phyloP scores from a whole-genome alignment of 352 stramenopile species.

The Phytophthora multivora region DNA sequence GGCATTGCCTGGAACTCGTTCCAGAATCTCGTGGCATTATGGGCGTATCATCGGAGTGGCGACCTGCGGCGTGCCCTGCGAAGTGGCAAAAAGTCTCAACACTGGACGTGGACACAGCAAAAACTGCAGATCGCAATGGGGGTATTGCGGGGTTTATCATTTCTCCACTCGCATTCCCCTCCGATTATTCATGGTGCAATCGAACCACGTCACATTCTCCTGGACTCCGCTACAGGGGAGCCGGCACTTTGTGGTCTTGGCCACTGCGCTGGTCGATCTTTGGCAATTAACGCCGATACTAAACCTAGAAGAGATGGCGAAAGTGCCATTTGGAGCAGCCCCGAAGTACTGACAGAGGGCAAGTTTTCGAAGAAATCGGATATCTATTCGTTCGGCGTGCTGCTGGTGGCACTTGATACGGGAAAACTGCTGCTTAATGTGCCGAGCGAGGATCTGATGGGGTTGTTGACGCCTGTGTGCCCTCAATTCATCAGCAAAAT shows the following conservation, averaged over 20 bases:
- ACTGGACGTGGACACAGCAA: conserved; percentile 50
- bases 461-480: conserved; percentile 38
- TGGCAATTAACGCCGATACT: conserved; percentile 17
- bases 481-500: conserved; percentile 47
- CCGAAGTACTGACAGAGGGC: conserved; percentile 48
- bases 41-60: conserved; percentile 49
- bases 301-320: conserved; percentile 27
- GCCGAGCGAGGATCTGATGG: conserved; percentile 33
- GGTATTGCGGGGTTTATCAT: conserved; percentile 45
- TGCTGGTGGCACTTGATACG: conserved; percentile 65
- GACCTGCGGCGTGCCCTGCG: conserved; percentile 41
- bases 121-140: conserved; percentile 59
- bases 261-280: conserved; percentile 30
- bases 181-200: conserved; percentile 61
- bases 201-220: conserved; percentile 55
- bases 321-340: conserved; percentile 51
- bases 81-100: conserved; percentile 25
- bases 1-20: conserved; percentile 70
- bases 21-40: conserved; percentile 54
- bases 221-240: conserved; percentile 46
- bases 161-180: conserved; percentile 45
- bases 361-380: conserved; percentile 50
- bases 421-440: conserved; percentile 42
- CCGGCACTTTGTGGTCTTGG: conserved; percentile 58
- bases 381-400: conserved; percentile 62